These are phyloP conservation scores for Ilex aquifolium DNA, from an alignment of 257 asterid genomes.

Conservation along the genomic window DNA sequence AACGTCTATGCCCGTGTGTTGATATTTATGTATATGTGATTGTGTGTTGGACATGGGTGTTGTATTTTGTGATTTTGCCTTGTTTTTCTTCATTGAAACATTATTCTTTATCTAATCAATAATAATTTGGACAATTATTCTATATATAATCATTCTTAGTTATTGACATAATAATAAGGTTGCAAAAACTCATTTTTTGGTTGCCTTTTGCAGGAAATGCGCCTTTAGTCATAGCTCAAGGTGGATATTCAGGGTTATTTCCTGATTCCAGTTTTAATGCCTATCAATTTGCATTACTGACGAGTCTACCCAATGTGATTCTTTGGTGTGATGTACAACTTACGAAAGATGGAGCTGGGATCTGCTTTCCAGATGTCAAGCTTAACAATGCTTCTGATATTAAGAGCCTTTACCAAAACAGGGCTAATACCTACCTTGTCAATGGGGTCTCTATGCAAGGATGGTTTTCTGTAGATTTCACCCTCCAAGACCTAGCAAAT, in stretches of 20 bases:
- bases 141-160: too few species aligned
- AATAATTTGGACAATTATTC: too few species aligned
- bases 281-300: constrained; percentile 24
- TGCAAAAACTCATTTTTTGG: constrained; percentile 2
- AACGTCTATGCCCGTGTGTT: too few species aligned
- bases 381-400: constrained; percentile 52
- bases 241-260: constrained; percentile 80
- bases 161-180: not conserved
- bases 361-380: constrained; percentile 58
- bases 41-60: too few species aligned
- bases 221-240: constrained; percentile 75
- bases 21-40: too few species aligned
- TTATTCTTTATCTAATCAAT: too few species aligned
- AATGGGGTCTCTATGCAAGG: constrained; percentile 46
- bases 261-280: constrained; percentile 65
- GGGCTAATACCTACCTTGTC: constrained; percentile 34
- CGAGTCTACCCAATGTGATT: constrained; percentile 27
- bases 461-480: constrained; percentile 64
- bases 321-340: constrained; percentile 88
- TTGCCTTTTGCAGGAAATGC: constrained; percentile 44
- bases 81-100: too few species aligned
- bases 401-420: not conserved
- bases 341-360: constrained; percentile 69
- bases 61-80: too few species aligned
- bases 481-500: constrained; percentile 26